Conservation (phyloP, 805 yeast species). For the Blastobotrys parvus region DNA sequence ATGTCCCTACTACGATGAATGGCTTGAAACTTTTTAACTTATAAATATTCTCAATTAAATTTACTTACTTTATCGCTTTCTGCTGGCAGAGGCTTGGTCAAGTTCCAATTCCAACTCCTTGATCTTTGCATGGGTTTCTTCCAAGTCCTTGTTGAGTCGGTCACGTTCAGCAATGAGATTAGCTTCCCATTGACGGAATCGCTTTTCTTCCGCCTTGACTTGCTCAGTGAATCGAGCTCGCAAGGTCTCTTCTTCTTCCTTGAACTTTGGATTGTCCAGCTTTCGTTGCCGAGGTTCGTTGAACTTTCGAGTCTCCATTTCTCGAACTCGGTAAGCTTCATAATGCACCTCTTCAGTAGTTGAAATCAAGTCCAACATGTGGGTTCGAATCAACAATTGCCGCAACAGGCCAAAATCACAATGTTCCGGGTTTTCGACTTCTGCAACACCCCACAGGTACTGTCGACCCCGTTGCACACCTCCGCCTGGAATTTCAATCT, state of each 20-base stretch:
- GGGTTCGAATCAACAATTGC: conserved; percentile 53
- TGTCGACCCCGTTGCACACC: conserved; percentile 59
- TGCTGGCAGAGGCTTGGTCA: conserved; percentile 17
- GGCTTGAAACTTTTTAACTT: conserved; percentile 14
- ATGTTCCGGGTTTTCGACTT: conserved; percentile 66
- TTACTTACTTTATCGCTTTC: conserved; percentile 13
- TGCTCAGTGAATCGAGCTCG: conserved; percentile 95
- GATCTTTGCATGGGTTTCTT: conserved; percentile 57
- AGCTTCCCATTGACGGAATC: conserved; percentile 98
- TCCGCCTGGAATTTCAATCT: conserved; percentile 36
- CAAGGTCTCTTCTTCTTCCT: conserved; percentile 91
- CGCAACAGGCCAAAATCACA: conserved; percentile 69
- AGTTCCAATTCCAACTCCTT: conserved; percentile 30
- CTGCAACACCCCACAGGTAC: conserved; percentile 82
- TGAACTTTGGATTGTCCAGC: conserved; percentile 77
- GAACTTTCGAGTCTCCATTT: conserved; percentile 42
- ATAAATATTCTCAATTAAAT: neutral
- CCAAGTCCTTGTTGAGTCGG: conserved; percentile 87
- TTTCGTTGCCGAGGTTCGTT: conserved; percentile 32
- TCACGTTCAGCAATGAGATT: conserved; percentile 92
- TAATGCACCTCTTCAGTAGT: conserved; percentile 66
- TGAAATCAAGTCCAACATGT: conserved; percentile 70
- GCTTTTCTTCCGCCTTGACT: conserved; percentile 90
- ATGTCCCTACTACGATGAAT: conserved; percentile 28
- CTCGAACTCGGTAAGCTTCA: conserved; percentile 55